Percentiles rank a stretch among this genome's conserved stretches.
phyloP scores from a whole-genome alignment of 345 rosid genomes.

The Moringa oleifera region DNA sequence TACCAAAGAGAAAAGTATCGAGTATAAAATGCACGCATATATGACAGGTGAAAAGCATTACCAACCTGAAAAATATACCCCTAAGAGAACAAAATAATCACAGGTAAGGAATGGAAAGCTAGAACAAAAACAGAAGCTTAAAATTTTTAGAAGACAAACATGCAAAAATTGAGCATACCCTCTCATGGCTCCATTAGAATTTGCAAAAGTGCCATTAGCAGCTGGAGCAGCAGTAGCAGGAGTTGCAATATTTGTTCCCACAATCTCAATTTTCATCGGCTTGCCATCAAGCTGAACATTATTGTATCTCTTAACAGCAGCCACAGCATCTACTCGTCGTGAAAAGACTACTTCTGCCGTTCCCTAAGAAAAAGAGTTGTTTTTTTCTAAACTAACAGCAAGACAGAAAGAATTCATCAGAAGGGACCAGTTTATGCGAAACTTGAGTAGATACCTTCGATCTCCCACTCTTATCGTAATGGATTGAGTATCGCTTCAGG shows the following conservation, averaged over 20 bases:
- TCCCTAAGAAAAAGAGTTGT: slow-evolving; percentile 55
- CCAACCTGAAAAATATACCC: no score
- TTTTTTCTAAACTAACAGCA: slow-evolving; percentile 32
- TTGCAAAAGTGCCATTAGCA: slow-evolving; percentile 36
- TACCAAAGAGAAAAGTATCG: no score
- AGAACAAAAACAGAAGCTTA: no score
- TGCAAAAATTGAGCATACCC: slow-evolving; percentile 28
- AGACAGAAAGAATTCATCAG: slow-evolving; percentile 29
- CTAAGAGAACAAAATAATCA: no score
- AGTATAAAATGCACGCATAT: no score
- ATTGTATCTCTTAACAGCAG: slow-evolving; percentile 88
- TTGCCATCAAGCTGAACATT: slow-evolving; percentile 95
- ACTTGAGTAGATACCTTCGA: slow-evolving; percentile 69
- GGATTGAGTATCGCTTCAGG: slow-evolving; percentile 72
- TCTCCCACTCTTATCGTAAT: slow-evolving; percentile 94
- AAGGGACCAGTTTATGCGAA: slow-evolving; percentile 32
- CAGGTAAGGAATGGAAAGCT: no score
- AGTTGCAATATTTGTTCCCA: slow-evolving; percentile 58
- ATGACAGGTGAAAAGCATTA: no score
- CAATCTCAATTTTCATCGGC: slow-evolving; percentile 91
- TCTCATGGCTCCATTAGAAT: slow-evolving; percentile 43
- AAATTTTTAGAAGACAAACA: neutral
- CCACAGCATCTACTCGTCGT: slow-evolving; percentile 65
- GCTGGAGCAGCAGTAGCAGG: slow-evolving; percentile 39
- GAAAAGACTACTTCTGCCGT: slow-evolving; percentile 89